Conservation (phyloP, 371 early-diverging fungal species). For the Mucor saturninus region DNA sequence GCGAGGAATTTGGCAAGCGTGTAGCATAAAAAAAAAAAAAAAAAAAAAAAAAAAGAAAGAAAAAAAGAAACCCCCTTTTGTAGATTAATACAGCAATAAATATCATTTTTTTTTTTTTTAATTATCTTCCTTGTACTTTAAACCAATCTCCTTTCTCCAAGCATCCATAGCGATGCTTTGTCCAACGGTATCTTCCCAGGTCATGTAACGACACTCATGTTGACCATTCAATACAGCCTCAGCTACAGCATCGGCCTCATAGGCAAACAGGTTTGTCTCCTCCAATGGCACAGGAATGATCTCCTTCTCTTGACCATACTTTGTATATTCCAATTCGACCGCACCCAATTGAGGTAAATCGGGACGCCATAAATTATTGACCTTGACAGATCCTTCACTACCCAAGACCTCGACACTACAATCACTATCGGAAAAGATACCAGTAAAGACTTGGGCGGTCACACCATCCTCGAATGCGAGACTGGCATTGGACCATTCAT, state of each 20-base stretch:
- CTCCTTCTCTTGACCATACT: conserved; percentile 31
- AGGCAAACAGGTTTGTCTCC: conserved; percentile 40
- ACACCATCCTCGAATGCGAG: conserved; percentile 39
- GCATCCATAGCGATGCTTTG: conserved; percentile 48
- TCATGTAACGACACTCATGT: conserved; percentile 49
- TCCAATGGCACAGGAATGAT: conserved; percentile 33
- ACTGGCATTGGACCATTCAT: conserved; percentile 52
- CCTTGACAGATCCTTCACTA: conserved; percentile 37
- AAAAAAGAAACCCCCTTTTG: neutral
- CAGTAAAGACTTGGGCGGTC: conserved; percentile 46
- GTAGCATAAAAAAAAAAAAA: conserved; percentile 19
- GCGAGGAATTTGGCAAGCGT: conserved; percentile 51
- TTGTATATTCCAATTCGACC: conserved; percentile 34
- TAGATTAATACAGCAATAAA: neutral
- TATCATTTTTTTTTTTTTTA: conserved; percentile 7
- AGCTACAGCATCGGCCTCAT: conserved; percentile 53
- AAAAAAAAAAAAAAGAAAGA: too few relatives aligned
- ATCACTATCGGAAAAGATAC: conserved; percentile 48
- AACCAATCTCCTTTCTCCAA: conserved; percentile 53
- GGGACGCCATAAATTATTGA: conserved; percentile 50
- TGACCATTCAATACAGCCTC: conserved; percentile 38
- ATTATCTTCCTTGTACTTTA: conserved; percentile 43
- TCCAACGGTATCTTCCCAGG: conserved; percentile 46
- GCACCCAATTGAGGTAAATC: conserved; percentile 45
- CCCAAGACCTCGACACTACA: conserved; percentile 43